These are phyloP conservation scores for Penicillium sp. DNA, from an alignment of 2,329 filamentous ascomycete species.

Conservation along the genomic window DNA sequence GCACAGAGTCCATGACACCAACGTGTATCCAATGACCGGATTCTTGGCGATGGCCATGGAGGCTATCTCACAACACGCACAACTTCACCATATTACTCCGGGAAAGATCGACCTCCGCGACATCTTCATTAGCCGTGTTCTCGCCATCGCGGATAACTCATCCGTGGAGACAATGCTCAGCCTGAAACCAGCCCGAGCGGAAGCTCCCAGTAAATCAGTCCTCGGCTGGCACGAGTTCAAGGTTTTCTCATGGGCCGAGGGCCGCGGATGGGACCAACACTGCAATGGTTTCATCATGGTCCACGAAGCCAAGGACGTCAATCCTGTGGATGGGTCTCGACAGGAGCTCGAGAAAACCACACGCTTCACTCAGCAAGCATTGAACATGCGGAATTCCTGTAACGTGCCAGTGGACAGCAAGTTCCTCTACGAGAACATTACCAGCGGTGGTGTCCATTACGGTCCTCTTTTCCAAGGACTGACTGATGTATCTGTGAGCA, in stretches of 20 bases:
- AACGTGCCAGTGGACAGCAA: slow-evolving; percentile 8
- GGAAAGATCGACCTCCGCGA: slow-evolving; percentile 24
- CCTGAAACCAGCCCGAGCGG: slow-evolving; percentile 13
- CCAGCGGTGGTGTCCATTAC: slow-evolving; percentile 17
- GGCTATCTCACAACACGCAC: slow-evolving; percentile 24
- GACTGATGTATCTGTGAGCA: slow-evolving; percentile 10
- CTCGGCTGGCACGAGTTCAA: slow-evolving; percentile 29
- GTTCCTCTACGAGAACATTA: slow-evolving; percentile 18
- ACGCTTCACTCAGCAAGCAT: background rate
- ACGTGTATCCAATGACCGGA: slow-evolving; percentile 28
- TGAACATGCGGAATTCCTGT: slow-evolving; percentile 12
- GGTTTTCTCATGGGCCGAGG: slow-evolving; percentile 26
- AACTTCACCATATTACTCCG: slow-evolving; percentile 20
- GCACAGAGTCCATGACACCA: slow-evolving; percentile 22
- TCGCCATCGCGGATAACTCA: slow-evolving; percentile 20
- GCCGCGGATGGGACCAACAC: slow-evolving; percentile 26
- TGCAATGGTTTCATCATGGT: slow-evolving; percentile 25
- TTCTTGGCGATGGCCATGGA: slow-evolving; percentile 27
- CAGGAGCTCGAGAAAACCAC: background rate
- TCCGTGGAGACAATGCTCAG: slow-evolving; percentile 24
- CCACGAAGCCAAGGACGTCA: slow-evolving; percentile 19
- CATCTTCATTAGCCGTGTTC: slow-evolving; percentile 23
- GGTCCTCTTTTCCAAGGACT: slow-evolving; percentile 20
- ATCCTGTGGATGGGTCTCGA: slow-evolving; percentile 19
- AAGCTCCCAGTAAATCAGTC: slow-evolving; percentile 18